Evolutionary conservation across 352 stramenopile species (phyloP), one percentile per base, ranked within the genome.

Genomic region (Phytophthora agathidicida): DNA sequence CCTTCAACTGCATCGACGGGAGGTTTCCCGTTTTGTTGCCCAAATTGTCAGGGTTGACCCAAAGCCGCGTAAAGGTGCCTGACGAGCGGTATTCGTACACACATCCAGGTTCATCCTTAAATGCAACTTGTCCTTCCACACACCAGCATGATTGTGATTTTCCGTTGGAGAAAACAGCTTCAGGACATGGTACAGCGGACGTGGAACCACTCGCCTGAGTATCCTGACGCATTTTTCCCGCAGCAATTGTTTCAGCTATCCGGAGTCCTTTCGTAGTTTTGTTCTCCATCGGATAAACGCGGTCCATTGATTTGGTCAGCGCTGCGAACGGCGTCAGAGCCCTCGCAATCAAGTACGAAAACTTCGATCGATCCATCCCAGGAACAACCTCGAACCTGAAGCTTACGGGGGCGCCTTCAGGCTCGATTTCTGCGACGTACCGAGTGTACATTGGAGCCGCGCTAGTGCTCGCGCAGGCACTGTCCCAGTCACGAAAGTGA

Each of bases 61-160:
- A 73, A 24, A 86, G 56, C 13, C 68, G 67, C 28, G 75, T 62
- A 17, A 72, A 78, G 4, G 67, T 72, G 1, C 81, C 83, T 4
- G 80, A 86, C 2, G 77, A 88, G 10, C 84, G 43, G 52, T 89
- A 90, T 32, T 81, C 59, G 36, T 82, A 89, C n/a, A 78, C 58
- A 2, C 43, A 73, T 5, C 41, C 38, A 4, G 24, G 42, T 20
- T 91, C 80, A 31, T 83, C 66, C 3, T 71, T 64, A 45, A 93
- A 91, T 3, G 54, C 36, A 7, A 91, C 42, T 39, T 51, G 43
- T 0, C 68, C 83, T 53, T 93, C 83, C 14, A 91, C 63, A 41
- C 70, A 80, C 83, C 83, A 93, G 38, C 77, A 79, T 19, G 56
- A 68, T 17, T 22, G 42, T 5, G 28, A 58, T 23, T 64, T 46